Percentiles rank a stretch among this genome's conserved stretches.
phyloP scores from a whole-genome alignment of 208 protist genomes.

The Willaertia magna region DNA sequence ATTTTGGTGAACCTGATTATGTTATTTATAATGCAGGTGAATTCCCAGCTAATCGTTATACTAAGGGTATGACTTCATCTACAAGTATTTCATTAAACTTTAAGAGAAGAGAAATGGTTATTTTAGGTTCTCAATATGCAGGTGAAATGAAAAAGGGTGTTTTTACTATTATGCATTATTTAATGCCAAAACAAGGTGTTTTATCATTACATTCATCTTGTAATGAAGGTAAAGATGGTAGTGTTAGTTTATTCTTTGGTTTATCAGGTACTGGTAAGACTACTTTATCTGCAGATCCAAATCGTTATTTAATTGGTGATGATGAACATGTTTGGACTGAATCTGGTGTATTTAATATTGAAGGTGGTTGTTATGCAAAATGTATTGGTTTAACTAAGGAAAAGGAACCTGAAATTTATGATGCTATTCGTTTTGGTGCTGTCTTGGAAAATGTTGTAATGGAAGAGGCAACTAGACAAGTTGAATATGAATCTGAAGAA shows the following conservation, averaged over 20 bases:
- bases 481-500: conserved; percentile 75
- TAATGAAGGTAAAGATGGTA: conserved; percentile 64
- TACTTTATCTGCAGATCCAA: conserved; percentile 70
- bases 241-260: conserved; percentile 70
- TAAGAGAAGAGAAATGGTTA: conserved; percentile 67
- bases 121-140: conserved; percentile 85
- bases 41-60: conserved; percentile 64
- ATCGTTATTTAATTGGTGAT: conserved; percentile 66
- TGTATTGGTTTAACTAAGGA: conserved; percentile 61
- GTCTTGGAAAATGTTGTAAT: conserved; percentile 70
- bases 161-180: conserved; percentile 86
- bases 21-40: conserved; percentile 84
- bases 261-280: conserved; percentile 79
- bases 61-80: conserved; percentile 55
- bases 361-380: conserved; percentile 82
- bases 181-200: conserved; percentile 72
- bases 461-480: conserved; percentile 41
- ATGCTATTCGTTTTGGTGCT: conserved; percentile 59
- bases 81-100: conserved; percentile 66
- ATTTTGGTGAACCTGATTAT: conserved; percentile 84
- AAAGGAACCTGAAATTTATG: conserved; percentile 77
- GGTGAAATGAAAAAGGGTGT: conserved; percentile 97
- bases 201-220: conserved; percentile 77
- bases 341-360: conserved; percentile 72
- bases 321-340: conserved; percentile 79